Conservation (phyloP, 805 yeast species). For the Pichia thaimueangensis region DNA sequence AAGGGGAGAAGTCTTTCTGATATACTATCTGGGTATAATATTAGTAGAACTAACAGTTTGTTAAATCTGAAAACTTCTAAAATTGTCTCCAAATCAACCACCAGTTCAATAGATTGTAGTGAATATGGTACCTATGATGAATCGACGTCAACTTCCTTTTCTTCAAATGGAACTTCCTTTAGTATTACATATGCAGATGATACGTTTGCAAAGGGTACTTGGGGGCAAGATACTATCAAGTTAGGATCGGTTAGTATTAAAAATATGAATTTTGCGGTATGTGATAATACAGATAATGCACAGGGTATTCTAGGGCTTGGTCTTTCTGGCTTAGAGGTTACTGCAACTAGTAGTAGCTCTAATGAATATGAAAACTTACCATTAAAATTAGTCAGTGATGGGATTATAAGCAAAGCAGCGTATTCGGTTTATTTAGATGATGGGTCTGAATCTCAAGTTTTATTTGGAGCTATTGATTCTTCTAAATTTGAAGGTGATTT, state of each 20-base stretch:
- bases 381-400: conserved; percentile 47
- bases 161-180: conserved; percentile 36
- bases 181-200: conserved; percentile 43
- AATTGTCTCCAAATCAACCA: neutral
- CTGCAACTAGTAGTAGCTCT: conserved; percentile 24
- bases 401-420: conserved; percentile 46
- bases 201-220: conserved; percentile 41
- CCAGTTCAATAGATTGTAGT: conserved; percentile 32
- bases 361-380: conserved; percentile 55
- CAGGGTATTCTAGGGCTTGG: conserved; percentile 76
- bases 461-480: conserved; percentile 71
- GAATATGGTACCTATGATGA: conserved; percentile 44
- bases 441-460: conserved; percentile 44
- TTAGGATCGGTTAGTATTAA: conserved; percentile 44
- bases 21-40: neutral
- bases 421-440: conserved; percentile 60
- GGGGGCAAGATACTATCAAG: conserved; percentile 58
- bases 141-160: conserved; percentile 33
- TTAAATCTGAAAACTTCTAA: too few species aligned
- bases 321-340: conserved; percentile 59
- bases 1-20: conserved; percentile 3
- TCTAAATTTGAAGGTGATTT: conserved; percentile 52
- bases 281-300: conserved; percentile 54
- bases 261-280: conserved; percentile 66
- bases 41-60: neutral